Base-by-base conservation (phyloP, 768 basidiomycete species). In the Collybiopsis luxurians region DNA sequence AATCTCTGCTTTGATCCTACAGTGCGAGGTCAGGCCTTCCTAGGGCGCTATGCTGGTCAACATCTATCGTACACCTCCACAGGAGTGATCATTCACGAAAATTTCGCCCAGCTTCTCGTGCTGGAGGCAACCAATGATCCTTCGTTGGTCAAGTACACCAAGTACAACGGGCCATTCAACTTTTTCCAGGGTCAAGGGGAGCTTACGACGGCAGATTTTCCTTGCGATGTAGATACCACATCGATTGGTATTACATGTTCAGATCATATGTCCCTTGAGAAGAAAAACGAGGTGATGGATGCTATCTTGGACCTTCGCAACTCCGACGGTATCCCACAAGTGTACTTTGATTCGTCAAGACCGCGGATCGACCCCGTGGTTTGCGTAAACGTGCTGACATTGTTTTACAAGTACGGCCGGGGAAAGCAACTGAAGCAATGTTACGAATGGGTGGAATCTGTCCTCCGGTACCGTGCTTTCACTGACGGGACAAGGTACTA, bases 101-200 rank as follows among this genome's bases (percentile, higher is more conserved):
- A 85, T 61, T 84, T 84, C 56, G 75, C 83, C 3, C 83, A 85
- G 59, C 73, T 86, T 5, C 69, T 86, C 5, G 81, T 85, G 39
- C 66, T 83, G 13, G 84, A 86, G 54, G 70, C 74, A 1, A 84
- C 81, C 0, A 61, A 67, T 9, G 71, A 84, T 61, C 64, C 60
- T 60, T 50, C 30, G 13, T 71, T 83, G n/a, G 76, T 82, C 30
- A 66, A 73, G 42, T 64, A 77, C n/a, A 67, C 71, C 3, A 72
- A 77, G 36, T 74, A 76, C 44, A 66, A 73, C 34, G 70, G 72
- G 28, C 71, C 69, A 26, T 84, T 80, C 78, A 84, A 83, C 56
- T 85, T 84, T 65, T 84, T 84, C 64, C 73, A 75, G 6, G 75
- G 73, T 11, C 70, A 73, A 50, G 72, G 70, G 7, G 63, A 71